phyloP scores from a whole-genome alignment of 2,329 filamentous ascomycete species.

The Pseudogymnoascus sp. region DNA sequence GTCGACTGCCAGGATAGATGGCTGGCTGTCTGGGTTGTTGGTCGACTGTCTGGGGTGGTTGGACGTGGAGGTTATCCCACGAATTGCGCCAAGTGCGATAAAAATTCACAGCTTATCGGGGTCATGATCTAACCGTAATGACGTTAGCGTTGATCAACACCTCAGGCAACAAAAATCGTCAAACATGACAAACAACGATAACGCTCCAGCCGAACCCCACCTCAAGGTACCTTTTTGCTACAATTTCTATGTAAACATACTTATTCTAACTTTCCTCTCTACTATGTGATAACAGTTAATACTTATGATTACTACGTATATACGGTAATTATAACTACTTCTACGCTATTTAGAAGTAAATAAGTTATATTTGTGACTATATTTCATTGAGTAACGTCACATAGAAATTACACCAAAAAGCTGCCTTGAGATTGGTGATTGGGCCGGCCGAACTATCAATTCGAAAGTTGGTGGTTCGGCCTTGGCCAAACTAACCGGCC shows the following conservation, averaged over 20 bases:
- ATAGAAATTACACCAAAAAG: not conserved
- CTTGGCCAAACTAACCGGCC: no score
- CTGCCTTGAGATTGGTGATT: not conserved
- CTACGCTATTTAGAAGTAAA: no score
- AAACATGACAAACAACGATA: not conserved
- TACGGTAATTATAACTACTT: no score
- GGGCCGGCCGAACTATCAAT: not conserved
- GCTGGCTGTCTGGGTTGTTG: not conserved
- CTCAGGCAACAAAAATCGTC: not conserved
- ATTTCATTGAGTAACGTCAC: not conserved
- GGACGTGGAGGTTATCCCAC: conserved; percentile 5
- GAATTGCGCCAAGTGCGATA: conserved; percentile 9
- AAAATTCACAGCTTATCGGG: conserved; percentile 8
- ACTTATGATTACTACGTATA: no score
- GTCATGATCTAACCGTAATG: not conserved
- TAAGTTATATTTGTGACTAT: no score
- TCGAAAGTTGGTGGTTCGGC: no score
- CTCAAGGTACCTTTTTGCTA: no score
- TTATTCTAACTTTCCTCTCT: no score
- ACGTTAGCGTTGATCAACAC: not conserved
- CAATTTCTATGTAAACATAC: no score
- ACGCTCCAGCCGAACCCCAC: no score
- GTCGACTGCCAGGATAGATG: not conserved
- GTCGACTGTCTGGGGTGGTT: conserved; percentile 5
- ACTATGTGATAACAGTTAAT: no score